Base-by-base conservation (phyloP, 73 alveolate genomes). In the Tetrahymena malaccensis region DNA sequence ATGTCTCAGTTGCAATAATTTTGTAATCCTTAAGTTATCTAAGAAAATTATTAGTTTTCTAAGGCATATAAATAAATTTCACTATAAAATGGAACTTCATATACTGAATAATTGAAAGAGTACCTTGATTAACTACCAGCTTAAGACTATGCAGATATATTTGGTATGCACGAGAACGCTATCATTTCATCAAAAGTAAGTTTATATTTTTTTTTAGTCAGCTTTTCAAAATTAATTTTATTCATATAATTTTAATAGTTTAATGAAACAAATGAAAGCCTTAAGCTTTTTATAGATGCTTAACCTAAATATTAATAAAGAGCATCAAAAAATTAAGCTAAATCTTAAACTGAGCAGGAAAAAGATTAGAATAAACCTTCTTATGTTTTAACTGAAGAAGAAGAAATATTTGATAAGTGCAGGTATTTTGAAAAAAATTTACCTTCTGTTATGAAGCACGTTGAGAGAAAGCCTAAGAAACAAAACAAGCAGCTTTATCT, bases 81-180 rank as follows among this genome's bases (percentile, higher is more conserved):
- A 12, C 25, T 70, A 9, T 19, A 70, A 11, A 98, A 98, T 35
- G 94, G 85, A 27, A 98, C 93, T 85, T 43, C 94, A 33, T 57
- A 83, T 43, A 55, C 96, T 19, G 98, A 94, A n/a, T 97, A 84
- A 10, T 84, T 94, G 56, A 89, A 85, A 94, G 96, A 97, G 55
- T 97, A 96, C 94, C 96, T 99, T 89, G 94, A 97, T 34, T 93
- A 97, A 22, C 97, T 98, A 35, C 99, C 99, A 4, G 97, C 93
- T 93, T 94, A 94, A 94, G 99, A 99, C 94, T 95, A 96, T 94
- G 99, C 99, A 13, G 99, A 98, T 93, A 97, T 98, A 37, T 99
- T 98, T 95, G 99, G 99, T 55, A 97, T 99, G 99, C 97, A 98
- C 97, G 99, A 98, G 93, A 99, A 98, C 96, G 99, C 99, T 10